Evolutionary conservation across 2,329 filamentous ascomycete genomes (phyloP), one percentile per base, ranked within the genome.

Genomic region (Dactylellina leptospora): DNA sequence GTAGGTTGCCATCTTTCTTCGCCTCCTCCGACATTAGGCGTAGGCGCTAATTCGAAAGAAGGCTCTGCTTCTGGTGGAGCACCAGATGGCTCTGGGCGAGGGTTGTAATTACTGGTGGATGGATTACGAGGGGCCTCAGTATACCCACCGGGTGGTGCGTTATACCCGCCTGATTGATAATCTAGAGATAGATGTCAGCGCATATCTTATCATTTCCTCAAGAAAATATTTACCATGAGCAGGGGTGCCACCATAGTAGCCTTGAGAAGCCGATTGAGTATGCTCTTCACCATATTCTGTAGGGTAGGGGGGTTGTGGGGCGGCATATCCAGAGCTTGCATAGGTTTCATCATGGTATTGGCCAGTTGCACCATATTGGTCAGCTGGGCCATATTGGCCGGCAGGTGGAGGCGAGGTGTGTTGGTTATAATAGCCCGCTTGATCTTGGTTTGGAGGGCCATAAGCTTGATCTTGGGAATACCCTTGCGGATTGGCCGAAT

Each of bases 1-100:
- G 68, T 72, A 36, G 68, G 68, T 45, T 56, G 60, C 68, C 68
- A 72, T 25, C n/a, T 50, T 36, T 50, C 22, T 38, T 72, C 59
- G 6, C 40, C 18, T 3, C 18, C 27, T 23, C 22, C 58, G n/a
- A n/a, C n/a, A n/a, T n/a, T n/a, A 20, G 44, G 27, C 13, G 42
- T 51, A 1, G 61, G 30, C 20, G 23, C 22, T 20, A 64, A 36
- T 23, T 63, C 45, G 25, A 72, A 72, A 18, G 63, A 53, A 4
- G 68, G 45, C 27, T 72, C 68, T 22, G 59, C 68, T 25, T 72
- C 59, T 2, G 68, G 68, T 64, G 59, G 59, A 33, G 68, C 25
- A 8, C 68, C 68, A 18, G 68, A 72, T 55, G 68, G 68, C 18
- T 54, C 53, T 18, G 47, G 45, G 33, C 68, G 68, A 11, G 68